These are phyloP conservation scores for Xerocomus subilludens DNA, from an alignment of 1,284 basidiomycete species.

Conservation along the genomic window DNA sequence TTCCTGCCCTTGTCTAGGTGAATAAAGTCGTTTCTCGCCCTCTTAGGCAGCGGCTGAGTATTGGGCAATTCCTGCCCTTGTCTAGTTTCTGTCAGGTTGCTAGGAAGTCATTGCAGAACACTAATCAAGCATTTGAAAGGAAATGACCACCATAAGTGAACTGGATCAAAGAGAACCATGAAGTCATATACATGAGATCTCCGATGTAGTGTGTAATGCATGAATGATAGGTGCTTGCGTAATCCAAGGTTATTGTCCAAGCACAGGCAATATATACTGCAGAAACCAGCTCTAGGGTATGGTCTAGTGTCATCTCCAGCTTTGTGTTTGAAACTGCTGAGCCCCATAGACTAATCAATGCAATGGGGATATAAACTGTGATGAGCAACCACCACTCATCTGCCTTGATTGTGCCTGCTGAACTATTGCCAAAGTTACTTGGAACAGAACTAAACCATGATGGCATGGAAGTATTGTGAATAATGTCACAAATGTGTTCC, in stretches of 20 bases:
- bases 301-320: constrained; percentile 12
- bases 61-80: too few relatives aligned
- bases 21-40: too few relatives aligned
- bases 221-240: too few relatives aligned
- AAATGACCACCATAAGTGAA: too few relatives aligned
- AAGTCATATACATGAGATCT: too few relatives aligned
- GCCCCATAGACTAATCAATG: constrained; percentile 41
- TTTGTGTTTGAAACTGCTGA: background rate
- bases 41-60: too few relatives aligned
- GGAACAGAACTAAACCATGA: constrained; percentile 50
- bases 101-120: too few relatives aligned
- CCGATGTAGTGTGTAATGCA: too few relatives aligned
- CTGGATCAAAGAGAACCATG: too few relatives aligned
- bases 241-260: constrained; percentile 8
- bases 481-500: constrained; percentile 34
- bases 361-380: constrained; percentile 52
- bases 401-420: constrained; percentile 51
- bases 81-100: too few relatives aligned
- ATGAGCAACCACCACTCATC: constrained; percentile 51
- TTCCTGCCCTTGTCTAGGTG: too few relatives aligned
- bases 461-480: constrained; percentile 44
- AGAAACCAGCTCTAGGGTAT: constrained; percentile 36
- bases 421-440: constrained; percentile 47
- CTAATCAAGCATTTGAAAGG: too few relatives aligned
- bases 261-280: constrained; percentile 29